Conservation (phyloP, 2,329 filamentous ascomycete genomes). For the Apiospora kogelbergensis region DNA sequence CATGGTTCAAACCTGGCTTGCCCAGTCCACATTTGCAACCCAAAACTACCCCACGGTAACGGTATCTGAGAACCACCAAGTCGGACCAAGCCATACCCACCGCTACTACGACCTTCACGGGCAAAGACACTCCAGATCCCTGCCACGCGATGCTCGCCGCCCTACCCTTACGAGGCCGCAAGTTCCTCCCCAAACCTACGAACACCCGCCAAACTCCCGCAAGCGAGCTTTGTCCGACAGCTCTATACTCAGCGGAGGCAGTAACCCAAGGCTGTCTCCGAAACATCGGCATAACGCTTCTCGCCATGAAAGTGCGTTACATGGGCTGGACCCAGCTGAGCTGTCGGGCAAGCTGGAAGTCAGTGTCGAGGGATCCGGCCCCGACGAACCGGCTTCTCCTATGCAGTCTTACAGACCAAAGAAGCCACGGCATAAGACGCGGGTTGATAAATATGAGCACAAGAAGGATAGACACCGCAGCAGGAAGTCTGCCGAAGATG, state of each 20-base stretch:
- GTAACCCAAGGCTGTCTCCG: background rate
- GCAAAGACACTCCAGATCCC: background rate
- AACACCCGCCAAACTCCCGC: background rate
- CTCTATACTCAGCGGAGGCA: background rate
- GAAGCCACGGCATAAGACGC: slow-evolving; percentile 55
- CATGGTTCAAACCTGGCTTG: slow-evolving; percentile 29
- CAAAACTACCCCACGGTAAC: slow-evolving; percentile 7
- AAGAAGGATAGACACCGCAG: slow-evolving; percentile 24
- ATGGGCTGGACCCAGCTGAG: background rate
- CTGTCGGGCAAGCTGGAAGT: background rate
- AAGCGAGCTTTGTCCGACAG: background rate
- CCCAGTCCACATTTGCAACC: background rate
- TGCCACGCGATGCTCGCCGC: background rate
- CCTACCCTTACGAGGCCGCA: background rate
- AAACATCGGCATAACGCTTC: background rate
- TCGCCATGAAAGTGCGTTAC: background rate
- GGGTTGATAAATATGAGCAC: slow-evolving; percentile 54
- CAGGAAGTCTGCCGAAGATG: slow-evolving; percentile 24
- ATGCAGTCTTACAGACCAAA: slow-evolving; percentile 42
- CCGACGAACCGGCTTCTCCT: slow-evolving; percentile 16
- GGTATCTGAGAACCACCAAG: background rate
- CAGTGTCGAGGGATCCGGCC: slow-evolving; percentile 17
- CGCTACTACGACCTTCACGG: background rate
- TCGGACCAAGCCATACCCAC: background rate
- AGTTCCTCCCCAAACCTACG: background rate